Percentiles rank a stretch among this genome's conserved stretches.
Conservation (phyloP, 306 rosid genomes). For the Vicia villosa region DNA sequence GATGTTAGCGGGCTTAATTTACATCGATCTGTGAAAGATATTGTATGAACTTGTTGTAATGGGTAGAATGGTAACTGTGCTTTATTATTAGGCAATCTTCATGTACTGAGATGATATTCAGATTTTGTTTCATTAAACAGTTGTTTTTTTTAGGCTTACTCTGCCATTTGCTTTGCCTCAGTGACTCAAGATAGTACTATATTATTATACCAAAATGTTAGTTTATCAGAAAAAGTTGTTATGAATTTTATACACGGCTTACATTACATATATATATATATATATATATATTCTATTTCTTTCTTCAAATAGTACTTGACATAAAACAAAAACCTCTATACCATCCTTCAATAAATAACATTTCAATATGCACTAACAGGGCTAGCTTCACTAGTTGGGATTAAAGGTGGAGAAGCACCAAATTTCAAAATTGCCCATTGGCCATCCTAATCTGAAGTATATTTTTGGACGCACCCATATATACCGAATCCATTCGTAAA, state of each 20-base stretch:
- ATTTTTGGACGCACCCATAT: no score
- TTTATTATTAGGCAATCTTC: constrained; percentile 12
- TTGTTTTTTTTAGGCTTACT: background rate
- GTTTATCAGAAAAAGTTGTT: background rate
- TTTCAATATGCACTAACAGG: no score
- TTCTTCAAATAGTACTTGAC: background rate
- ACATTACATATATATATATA: no score
- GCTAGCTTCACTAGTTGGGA: no score
- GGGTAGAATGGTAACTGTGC: background rate
- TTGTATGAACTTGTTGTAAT: background rate
- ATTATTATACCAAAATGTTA: background rate
- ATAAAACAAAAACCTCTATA: no score
- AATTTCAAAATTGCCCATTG: no score
- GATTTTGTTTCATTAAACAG: background rate
- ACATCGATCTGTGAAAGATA: background rate
- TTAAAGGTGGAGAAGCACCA: no score
- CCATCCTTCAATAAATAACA: no score
- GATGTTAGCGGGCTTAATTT: constrained; percentile 22
- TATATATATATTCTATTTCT: background rate
- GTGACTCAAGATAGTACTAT: background rate
- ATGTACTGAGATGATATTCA: constrained; percentile 4
- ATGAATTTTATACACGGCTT: background rate
- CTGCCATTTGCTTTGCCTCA: background rate
- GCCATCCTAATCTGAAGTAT: no score
- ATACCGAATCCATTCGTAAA: no score